Evolutionary conservation across 129 eudicot species (phyloP).

Genomic region (Chrysanthemum seticuspe): DNA sequence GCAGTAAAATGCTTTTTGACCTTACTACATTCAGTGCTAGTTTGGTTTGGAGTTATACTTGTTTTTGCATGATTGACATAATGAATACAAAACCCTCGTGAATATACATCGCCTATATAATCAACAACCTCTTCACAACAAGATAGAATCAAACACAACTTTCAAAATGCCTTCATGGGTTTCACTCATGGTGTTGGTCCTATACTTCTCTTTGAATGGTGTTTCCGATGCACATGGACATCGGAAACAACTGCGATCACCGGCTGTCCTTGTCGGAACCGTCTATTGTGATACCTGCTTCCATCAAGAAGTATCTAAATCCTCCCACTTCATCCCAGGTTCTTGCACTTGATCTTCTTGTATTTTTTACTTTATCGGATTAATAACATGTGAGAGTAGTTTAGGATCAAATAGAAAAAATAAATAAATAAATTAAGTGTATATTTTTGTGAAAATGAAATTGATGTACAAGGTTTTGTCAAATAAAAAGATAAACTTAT

Average conservation of each 20-base stretch:
- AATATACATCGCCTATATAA: slow-evolving; percentile 15
- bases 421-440: too few species aligned
- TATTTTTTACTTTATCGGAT: not conserved
- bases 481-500: too few species aligned
- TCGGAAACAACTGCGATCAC: slow-evolving; percentile 35
- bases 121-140: slow-evolving; percentile 1
- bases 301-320: slow-evolving; percentile 42
- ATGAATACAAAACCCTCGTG: slow-evolving; percentile 33
- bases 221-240: slow-evolving; percentile 34
- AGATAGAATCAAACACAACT: slow-evolving; percentile 17
- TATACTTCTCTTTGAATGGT: slow-evolving; percentile 32
- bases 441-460: too few species aligned
- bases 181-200: slow-evolving; percentile 37
- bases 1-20: not conserved
- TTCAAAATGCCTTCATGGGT: slow-evolving; percentile 48
- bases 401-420: too few species aligned
- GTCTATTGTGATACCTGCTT: slow-evolving; percentile 90
- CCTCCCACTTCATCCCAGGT: slow-evolving; percentile 84
- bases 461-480: too few species aligned
- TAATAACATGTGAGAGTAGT: not conserved
- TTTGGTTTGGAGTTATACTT: slow-evolving; percentile 69
- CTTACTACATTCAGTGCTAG: slow-evolving; percentile 42
- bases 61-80: slow-evolving; percentile 64
- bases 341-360: not conserved
- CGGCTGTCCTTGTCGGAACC: slow-evolving; percentile 69